Evolutionary conservation across 2,329 filamentous ascomycete species (phyloP), one percentile per base, ranked within the genome.

Genomic region (Ophiosphaerella herpotricha): DNA sequence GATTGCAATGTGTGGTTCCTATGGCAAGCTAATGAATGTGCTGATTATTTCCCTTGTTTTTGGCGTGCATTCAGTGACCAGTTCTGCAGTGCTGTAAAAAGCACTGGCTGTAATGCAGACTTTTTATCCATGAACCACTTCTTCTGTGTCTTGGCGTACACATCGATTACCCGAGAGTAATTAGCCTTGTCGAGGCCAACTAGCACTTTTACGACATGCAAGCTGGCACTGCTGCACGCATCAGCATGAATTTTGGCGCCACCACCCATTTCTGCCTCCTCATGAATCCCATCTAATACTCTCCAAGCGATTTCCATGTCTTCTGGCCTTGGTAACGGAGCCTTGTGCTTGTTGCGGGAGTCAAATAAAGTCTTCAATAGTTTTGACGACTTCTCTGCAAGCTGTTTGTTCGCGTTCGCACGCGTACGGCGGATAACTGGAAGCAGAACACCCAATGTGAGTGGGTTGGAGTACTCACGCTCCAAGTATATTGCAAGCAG

Each of bases 401-500:
- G 82, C 45, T 90, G 82, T 74, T 90, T 91, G 53, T 86, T 87
- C 33, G 81, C 85, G 0, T 90, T 94, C n/a, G 82, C 87, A 48
- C 90, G 85, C 39, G 90, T 85, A 36, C 94, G 83, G 38, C 81
- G 78, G n/a, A 96, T 78, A 0, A 97, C 79, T 0, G 93, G 91
- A 7, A 92, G 71, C 5, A 97, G 77, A 7, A 94, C 74, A 33
- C 85, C 79, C 37, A 94, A 83, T 0, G 86, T 83, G 1, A 92
- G 77, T 1, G 82, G 75, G 61, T 85, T 88, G 18, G 81, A 80
- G 48, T 88, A 83, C 73, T 94, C 87, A 61, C 88, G 87, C 71
- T 89, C 91, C 57, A 94, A 80, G 72, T 91, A 97, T 56, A 94
- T 88, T 52, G 88, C 85, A 9, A 97, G 80, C 1, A 97, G 82